Conservation (phyloP, 805 yeast species). For the Ogataea glucozyma region DNA sequence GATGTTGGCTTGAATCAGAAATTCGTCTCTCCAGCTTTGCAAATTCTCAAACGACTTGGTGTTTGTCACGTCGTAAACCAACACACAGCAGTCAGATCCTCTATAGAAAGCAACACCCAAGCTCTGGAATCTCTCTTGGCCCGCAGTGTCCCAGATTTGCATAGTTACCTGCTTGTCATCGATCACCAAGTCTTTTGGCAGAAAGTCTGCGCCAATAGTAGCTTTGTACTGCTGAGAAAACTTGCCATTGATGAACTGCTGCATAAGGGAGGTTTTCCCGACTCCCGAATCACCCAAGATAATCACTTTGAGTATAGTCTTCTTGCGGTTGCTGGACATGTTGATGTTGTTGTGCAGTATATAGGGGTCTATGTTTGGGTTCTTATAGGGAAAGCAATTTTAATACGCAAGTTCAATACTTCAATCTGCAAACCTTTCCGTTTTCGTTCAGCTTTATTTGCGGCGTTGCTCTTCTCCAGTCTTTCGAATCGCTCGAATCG, state of each 20-base stretch:
- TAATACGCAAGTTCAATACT: neutral
- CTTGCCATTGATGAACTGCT: conserved; percentile 92
- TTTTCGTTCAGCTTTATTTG: too few relatives aligned
- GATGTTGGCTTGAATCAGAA: conserved; percentile 89
- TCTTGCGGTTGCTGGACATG: conserved; percentile 63
- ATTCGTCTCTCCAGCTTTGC: conserved; percentile 93
- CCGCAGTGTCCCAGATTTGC: conserved; percentile 98
- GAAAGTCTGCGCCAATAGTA: conserved; percentile 95
- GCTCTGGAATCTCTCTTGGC: conserved; percentile 96
- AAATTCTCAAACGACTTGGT: conserved; percentile 88
- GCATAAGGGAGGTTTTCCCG: conserved; percentile 96
- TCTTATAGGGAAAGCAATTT: neutral
- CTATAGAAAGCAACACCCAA: conserved; percentile 96
- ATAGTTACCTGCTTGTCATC: conserved; percentile 81
- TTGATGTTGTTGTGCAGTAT: neutral
- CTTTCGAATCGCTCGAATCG: too few relatives aligned
- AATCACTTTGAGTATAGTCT: conserved; percentile 80
- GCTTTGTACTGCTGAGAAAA: conserved; percentile 96
- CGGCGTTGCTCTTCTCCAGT: too few relatives aligned
- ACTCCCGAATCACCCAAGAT: conserved; percentile 97
- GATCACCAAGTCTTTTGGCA: conserved; percentile 83
- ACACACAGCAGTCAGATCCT: conserved; percentile 97
- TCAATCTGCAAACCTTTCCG: neutral
- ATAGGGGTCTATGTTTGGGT: neutral
- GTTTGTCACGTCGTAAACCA: conserved; percentile 94